Evolutionary conservation across 208 protist species (phyloP), one percentile per base, ranked within the genome.

Genomic region (Trypanosoma congolense): DNA sequence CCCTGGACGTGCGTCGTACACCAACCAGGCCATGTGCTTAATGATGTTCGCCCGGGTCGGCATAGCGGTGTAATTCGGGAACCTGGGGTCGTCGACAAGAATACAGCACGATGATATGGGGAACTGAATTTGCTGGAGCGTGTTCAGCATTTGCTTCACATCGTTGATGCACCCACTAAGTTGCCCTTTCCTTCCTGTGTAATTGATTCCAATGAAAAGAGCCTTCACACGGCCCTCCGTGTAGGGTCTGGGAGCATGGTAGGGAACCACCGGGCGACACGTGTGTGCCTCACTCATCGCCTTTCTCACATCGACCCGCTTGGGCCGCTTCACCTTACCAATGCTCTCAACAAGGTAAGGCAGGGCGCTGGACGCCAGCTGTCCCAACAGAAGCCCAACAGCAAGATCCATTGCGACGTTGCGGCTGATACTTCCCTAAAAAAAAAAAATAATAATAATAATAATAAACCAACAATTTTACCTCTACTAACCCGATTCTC

Each of bases 121-220:
- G 62, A 91, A 93, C 19, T 66, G 53, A 47, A 96, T 90, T 12
- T 71, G 60, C 60, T 93, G 77, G 31, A 96, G 65, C 25, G 85
- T 87, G 9, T 56, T 64, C 29, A 92, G 55, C 83, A 94, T 94
- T 51, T 75, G 65, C 46, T 69, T 59, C 1, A 88, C 80, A 53
- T 96, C 90, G 61, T 96, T 94, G 19, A 94, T 75, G 53, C 90
- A 96, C 31, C 90, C 90, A 21, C 63, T 66, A 24, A 96, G 70
- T 45, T 79, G 57, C 25, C 65, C 72, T 30, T 52, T 4, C 14
- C 64, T 82, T 21, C 87, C 90, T 21, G 56, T 82, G 75, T 96
- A 96, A 68, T 96, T 96, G 54, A 94, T 94, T 26, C 90, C 90
- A 51, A 96, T 94, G 47, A 96, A 83, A 10, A 96, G 74, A 6